Conservation (phyloP, 306 rosid species). For the Canavalia ensiformis region DNA sequence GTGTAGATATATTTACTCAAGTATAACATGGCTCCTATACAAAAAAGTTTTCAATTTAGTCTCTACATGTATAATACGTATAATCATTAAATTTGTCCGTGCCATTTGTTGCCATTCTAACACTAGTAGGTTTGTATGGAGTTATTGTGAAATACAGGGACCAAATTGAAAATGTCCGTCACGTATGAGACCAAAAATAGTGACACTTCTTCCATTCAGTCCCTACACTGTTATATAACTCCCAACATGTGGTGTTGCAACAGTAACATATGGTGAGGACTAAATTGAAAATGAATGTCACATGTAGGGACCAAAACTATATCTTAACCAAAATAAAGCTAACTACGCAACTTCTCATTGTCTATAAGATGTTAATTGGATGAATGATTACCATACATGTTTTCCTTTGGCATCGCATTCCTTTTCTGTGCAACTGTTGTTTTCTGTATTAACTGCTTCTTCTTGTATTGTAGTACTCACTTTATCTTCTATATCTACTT, state of each 20-base stretch:
- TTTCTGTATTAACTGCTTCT: constrained; percentile 15
- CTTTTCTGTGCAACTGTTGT: neutral
- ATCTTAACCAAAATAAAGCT: constrained; percentile 16
- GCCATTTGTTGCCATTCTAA: constrained; percentile 14
- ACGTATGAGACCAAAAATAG: neutral
- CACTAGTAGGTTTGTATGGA: neutral
- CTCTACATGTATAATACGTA: neutral
- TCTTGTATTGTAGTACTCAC: neutral
- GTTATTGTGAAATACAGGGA: neutral
- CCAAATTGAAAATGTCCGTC: constrained; percentile 11
- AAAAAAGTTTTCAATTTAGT: neutral
- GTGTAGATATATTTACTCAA: neutral
- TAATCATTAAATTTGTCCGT: neutral
- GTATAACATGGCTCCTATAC: neutral
- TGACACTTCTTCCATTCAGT: neutral
- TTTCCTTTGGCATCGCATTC: neutral
- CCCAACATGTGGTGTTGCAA: neutral
- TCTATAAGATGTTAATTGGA: neutral
- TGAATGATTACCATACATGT: neutral
- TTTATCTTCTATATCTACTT: neutral
- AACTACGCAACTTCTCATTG: neutral
- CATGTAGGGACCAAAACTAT: neutral
- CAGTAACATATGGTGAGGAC: neutral
- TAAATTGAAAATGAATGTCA: constrained; percentile 8
- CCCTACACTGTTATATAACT: constrained; percentile 4